Percentiles rank a stretch among this genome's conserved stretches.
These are phyloP conservation scores for Mortierella polycephala DNA, from an alignment of 371 early-diverging fungal species.

Conservation along the genomic window DNA sequence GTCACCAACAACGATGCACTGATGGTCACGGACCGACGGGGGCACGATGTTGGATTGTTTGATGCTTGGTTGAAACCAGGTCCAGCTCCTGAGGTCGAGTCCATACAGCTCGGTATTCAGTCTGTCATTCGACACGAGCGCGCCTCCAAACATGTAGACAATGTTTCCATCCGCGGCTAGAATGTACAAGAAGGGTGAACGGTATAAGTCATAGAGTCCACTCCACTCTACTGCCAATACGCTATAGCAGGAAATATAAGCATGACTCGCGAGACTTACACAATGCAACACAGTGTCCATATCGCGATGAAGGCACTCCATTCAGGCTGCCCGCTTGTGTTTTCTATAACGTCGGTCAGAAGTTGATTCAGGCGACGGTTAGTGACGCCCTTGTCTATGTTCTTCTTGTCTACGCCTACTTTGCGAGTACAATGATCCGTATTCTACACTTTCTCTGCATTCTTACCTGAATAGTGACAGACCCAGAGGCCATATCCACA, in stretches of 20 bases:
- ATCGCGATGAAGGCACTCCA: slow-evolving; percentile 23
- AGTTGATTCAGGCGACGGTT: neutral
- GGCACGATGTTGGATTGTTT: neutral
- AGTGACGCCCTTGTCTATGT: neutral
- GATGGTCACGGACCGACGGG: slow-evolving; percentile 41
- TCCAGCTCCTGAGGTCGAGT: slow-evolving; percentile 33
- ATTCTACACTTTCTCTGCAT: neutral
- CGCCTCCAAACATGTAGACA: slow-evolving; percentile 42
- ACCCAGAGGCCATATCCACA: slow-evolving; percentile 32
- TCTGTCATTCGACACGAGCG: slow-evolving; percentile 16
- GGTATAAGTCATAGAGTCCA: neutral
- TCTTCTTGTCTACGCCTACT: neutral
- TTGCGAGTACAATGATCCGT: neutral
- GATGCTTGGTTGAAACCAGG: slow-evolving; percentile 27
- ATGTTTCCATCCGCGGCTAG: slow-evolving; percentile 43
- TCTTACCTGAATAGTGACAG: slow-evolving; percentile 32
- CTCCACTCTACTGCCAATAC: neutral
- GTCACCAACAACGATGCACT: slow-evolving; percentile 48
- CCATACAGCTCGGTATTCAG: slow-evolving; percentile 26
- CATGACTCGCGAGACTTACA: slow-evolving; percentile 15
- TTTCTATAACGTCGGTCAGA: slow-evolving; percentile 14
- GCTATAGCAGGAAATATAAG: neutral
- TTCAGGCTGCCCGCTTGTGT: neutral
- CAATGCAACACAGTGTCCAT: slow-evolving; percentile 42
- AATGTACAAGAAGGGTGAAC: neutral